Percentiles rank a stretch among this genome's conserved stretches.
Evolutionary conservation across 495 filamentous ascomycete species (phyloP).

Genomic region (Penicillium silybi): DNA sequence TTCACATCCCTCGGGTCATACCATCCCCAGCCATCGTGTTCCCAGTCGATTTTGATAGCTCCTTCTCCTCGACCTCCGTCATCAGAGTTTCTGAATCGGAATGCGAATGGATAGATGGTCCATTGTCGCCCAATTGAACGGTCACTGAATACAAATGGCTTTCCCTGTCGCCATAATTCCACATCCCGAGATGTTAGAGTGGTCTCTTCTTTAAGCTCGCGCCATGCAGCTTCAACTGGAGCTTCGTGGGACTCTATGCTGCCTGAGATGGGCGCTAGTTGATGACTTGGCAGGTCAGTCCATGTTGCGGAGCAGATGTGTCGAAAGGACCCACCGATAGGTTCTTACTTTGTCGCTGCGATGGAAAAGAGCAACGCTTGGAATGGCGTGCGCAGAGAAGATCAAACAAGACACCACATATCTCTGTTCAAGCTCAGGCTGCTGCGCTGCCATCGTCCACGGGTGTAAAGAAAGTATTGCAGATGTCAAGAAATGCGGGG

Average conservation of each 20-base stretch:
- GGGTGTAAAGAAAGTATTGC: neutral
- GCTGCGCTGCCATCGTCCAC: neutral
- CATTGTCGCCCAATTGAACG: conserved; percentile 49
- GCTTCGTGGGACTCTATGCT: conserved; percentile 50
- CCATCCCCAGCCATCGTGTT: conserved; percentile 57
- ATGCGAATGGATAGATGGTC: conserved; percentile 62
- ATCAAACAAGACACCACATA: conserved; percentile 56
- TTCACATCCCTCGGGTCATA: conserved; percentile 45
- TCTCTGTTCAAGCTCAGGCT: conserved; percentile 27
- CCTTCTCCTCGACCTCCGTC: conserved; percentile 26
- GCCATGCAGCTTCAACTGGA: conserved; percentile 53
- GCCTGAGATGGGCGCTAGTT: conserved; percentile 58
- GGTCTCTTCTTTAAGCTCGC: conserved; percentile 63
- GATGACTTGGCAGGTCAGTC: conserved; percentile 29
- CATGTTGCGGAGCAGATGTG: neutral
- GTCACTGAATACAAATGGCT: conserved; percentile 56
- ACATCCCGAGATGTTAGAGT: conserved; percentile 43
- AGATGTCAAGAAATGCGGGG: too few relatives aligned
- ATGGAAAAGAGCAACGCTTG: conserved; percentile 53
- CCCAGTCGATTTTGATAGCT: conserved; percentile 57
- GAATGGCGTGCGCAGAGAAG: conserved; percentile 35
- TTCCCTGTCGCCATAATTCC: conserved; percentile 52
- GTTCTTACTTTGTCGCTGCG: conserved; percentile 55
- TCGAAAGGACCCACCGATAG: conserved; percentile 39
- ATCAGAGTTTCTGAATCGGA: conserved; percentile 39